phyloP scores from a whole-genome alignment of 768 basidiomycete species.

The Lentinula raphanica region DNA sequence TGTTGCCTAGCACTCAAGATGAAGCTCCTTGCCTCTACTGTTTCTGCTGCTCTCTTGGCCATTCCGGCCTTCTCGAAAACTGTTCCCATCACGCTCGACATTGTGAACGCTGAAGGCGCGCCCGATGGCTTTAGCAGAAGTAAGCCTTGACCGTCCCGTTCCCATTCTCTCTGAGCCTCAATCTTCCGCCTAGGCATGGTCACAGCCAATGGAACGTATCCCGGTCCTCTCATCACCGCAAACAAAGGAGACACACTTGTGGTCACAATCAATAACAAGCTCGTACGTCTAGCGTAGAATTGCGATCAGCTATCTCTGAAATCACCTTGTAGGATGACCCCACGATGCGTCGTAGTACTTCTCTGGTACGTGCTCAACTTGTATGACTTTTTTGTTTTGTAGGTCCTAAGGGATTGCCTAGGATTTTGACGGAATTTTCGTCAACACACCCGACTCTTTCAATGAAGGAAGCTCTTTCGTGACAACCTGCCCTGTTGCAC shows the following conservation, averaged over 20 bases:
- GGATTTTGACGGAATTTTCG: constrained; percentile 27
- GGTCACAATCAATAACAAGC: constrained; percentile 39
- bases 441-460: constrained; percentile 16
- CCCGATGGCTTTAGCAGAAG: constrained; percentile 37
- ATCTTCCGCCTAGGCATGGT: neutral
- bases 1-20: neutral
- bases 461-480: constrained; percentile 36
- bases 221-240: constrained; percentile 42
- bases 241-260: constrained; percentile 38
- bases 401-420: neutral
- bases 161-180: neutral
- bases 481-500: constrained; percentile 38
- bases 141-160: constrained; percentile 8
- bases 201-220: constrained; percentile 28
- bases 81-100: constrained; percentile 30
- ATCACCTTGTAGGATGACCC: constrained; percentile 23
- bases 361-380: constrained; percentile 8
- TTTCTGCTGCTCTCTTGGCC: neutral
- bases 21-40: constrained; percentile 3
- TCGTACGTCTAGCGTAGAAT: constrained; percentile 24
- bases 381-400: neutral
- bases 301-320: neutral
- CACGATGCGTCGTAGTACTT: constrained; percentile 25
- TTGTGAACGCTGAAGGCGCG: constrained; percentile 33
- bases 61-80: neutral